phyloP scores from a whole-genome alignment of 78 protist genomes.

The Dictyostelium capitatum region DNA sequence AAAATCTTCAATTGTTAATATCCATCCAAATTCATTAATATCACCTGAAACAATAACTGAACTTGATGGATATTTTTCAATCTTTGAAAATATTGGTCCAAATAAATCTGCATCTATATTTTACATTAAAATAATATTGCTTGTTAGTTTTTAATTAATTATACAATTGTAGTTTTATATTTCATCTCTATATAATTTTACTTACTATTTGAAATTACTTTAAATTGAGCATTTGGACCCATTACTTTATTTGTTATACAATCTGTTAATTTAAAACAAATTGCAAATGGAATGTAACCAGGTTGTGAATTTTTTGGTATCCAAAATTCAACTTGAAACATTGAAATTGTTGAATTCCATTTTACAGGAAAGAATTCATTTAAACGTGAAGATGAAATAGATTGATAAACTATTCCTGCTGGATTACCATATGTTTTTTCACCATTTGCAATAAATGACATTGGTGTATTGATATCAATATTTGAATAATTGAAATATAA shows the following conservation, averaged over 20 bases:
- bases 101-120: neutral
- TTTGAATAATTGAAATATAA: slow-evolving; percentile 10
- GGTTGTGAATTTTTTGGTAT: neutral
- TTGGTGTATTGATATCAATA: neutral
- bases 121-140: no score
- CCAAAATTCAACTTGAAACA: slow-evolving; percentile 2
- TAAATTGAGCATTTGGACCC: neutral
- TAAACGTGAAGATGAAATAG: no score
- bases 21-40: neutral
- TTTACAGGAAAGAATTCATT: neutral
- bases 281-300: neutral
- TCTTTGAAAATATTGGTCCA: slow-evolving; percentile 8
- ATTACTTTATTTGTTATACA: neutral
- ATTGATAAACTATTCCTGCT: no score
- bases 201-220: slow-evolving; percentile 2
- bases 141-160: no score
- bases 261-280: neutral
- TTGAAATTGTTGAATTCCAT: neutral
- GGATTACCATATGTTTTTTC: no score
- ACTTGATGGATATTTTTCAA: neutral
- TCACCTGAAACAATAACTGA: neutral
- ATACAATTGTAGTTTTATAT: no score
- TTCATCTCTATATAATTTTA: no score
- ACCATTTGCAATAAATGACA: neutral
- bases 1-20: neutral